These are phyloP conservation scores for Cryptococcus sp. DNA, from an alignment of 1,284 basidiomycete genomes.

Conservation along the genomic window DNA sequence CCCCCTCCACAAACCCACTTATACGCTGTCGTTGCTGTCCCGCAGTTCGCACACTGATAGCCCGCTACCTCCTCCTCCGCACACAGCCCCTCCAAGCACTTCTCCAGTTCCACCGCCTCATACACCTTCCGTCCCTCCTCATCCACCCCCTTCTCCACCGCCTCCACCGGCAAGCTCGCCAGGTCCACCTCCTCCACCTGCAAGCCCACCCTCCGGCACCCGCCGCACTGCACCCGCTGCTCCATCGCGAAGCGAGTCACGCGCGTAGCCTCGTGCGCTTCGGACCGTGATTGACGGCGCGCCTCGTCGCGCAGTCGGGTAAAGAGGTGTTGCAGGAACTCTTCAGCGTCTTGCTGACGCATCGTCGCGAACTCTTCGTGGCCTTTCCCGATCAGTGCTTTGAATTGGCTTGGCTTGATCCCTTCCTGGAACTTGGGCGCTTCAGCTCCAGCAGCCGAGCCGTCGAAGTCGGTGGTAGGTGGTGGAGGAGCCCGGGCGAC, in stretches of 20 bases:
- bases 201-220: slow-evolving; percentile 86
- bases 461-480: slow-evolving; percentile 37
- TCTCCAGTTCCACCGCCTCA: slow-evolving; percentile 63
- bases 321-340: slow-evolving; percentile 83
- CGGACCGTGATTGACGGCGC: slow-evolving; percentile 53
- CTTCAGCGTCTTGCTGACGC: slow-evolving; percentile 95
- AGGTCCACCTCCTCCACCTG: slow-evolving; percentile 73
- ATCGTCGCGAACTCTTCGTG: slow-evolving; percentile 95
- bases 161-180: slow-evolving; percentile 76
- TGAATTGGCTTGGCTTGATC: slow-evolving; percentile 79
- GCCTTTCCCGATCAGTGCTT: slow-evolving; percentile 83
- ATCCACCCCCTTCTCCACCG: slow-evolving; percentile 56
- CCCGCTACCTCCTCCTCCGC: slow-evolving; percentile 65
- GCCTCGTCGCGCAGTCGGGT: slow-evolving; percentile 65
- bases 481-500: slow-evolving; percentile 52
- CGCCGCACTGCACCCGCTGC: slow-evolving; percentile 76
- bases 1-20: slow-evolving; percentile 53
- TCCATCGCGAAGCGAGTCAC: slow-evolving; percentile 79
- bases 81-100: slow-evolving; percentile 67
- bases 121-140: slow-evolving; percentile 64
- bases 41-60: slow-evolving; percentile 63
- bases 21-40: slow-evolving; percentile 62
- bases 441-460: slow-evolving; percentile 13
- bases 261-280: slow-evolving; percentile 61
- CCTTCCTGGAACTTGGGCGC: slow-evolving; percentile 72